Percentiles rank a stretch among this genome's conserved stretches.
Conservation (phyloP, 768 basidiomycete genomes). For the Boletus vinaceobasis region DNA sequence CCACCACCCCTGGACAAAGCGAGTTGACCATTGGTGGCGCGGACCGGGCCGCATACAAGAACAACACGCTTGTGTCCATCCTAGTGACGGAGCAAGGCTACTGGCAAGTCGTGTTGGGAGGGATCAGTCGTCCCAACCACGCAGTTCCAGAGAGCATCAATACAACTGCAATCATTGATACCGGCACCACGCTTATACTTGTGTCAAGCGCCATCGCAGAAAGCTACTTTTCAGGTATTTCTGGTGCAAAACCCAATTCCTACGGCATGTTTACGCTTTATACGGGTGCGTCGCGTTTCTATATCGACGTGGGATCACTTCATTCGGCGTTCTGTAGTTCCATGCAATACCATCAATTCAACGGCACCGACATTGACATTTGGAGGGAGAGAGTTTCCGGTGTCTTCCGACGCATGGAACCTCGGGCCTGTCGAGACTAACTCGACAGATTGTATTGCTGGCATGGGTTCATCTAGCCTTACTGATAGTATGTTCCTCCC, state of each 20-base stretch:
- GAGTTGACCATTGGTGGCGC: constrained; percentile 27
- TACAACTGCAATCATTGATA: constrained; percentile 32
- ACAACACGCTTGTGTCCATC: constrained; percentile 37
- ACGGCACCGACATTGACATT: constrained; percentile 31
- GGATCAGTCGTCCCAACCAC: constrained; percentile 1
- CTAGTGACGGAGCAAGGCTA: constrained; percentile 28
- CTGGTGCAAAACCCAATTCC: constrained; percentile 14
- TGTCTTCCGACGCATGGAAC: constrained; percentile 35
- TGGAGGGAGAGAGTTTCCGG: constrained; percentile 31
- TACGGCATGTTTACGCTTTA: constrained; percentile 35
- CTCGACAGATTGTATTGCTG: constrained; percentile 31
- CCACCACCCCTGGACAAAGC: constrained; percentile 18
- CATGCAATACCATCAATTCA: constrained; percentile 13
- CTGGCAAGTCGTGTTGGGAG: constrained; percentile 35
- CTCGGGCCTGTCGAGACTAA: constrained; percentile 28
- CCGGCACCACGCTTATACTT: constrained; percentile 25
- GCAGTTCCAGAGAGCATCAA: background rate
- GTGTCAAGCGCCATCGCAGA: constrained; percentile 16
- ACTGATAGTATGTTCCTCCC: constrained; percentile 1
- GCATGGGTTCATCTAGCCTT: constrained; percentile 13
- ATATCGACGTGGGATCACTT: background rate
- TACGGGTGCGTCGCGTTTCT: constrained; percentile 20
- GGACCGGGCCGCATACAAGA: constrained; percentile 48
- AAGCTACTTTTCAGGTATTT: constrained; percentile 23
- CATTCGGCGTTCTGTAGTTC: constrained; percentile 7